Evolutionary conservation across 345 rosid species (phyloP), one percentile per base, ranked within the genome.

Genomic region (Pistacia vera): DNA sequence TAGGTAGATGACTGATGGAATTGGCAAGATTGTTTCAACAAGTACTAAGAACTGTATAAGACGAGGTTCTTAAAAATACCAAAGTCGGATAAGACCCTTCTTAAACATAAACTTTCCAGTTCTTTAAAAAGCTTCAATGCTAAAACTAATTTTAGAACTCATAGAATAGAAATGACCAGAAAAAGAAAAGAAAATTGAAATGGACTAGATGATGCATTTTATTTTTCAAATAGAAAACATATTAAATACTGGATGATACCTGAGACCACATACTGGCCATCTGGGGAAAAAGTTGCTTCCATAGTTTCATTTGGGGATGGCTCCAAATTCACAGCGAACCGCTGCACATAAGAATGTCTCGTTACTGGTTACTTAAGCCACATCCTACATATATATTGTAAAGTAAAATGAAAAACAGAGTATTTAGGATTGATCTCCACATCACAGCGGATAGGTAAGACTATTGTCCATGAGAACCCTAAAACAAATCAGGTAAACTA

Each of bases 271-370:
- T 96, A 96, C 74, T 93, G 92, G 76, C 99, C 98, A 83, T 96
- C 98, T 22, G 99, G 99, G 38, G 99, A 89, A 82, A 96, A 90
- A 65, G 98, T 91, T 81, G 98, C 97, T 76, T 93, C 97, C 66
- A 91, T 86, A 5, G 88, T 84, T 70, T 91, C 79, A 81, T 88
- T 92, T 70, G 92, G 93, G 67, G 99, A 93, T 58, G 95, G 89
- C 84, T 96, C 98, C 85, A 96, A 83, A 78, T 90, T 93, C 85
- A 92, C 92, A 49, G 97, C 99, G 81, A 95, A 92, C 52, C 88
- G 90, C 97, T 96, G 90, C 85, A 84, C 46, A 80, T 64, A 52
- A 38, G 64, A 67, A 68, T 48, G 54, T 63, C 44, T 61, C 71
- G 57, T 7, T 72, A 46, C 48, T 68, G 68, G 68, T 73, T 72